phyloP scores from a whole-genome alignment of 2,329 filamentous ascomycete species.

The Tolypocladium sp. region DNA sequence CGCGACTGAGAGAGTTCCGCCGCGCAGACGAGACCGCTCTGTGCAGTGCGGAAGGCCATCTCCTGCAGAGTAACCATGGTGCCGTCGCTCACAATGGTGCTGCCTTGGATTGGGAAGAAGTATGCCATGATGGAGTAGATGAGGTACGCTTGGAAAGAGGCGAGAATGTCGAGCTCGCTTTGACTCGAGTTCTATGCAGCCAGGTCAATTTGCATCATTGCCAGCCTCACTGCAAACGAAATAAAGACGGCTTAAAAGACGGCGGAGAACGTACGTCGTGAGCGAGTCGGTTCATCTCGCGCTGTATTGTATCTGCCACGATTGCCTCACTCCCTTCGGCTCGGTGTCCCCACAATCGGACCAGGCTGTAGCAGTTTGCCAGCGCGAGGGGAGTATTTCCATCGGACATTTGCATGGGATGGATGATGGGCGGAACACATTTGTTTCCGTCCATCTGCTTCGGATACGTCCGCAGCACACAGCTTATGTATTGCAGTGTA shows the following conservation, averaged over 20 bases:
- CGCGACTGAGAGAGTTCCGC: too few species aligned
- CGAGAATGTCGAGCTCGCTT: conserved; percentile 17
- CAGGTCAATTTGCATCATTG: too few species aligned
- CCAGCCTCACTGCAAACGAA: too few species aligned
- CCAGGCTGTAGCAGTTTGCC: not conserved
- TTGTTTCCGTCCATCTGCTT: not conserved
- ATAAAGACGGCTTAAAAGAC: too few species aligned
- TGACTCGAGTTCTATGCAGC: too few species aligned
- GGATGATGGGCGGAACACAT: not conserved
- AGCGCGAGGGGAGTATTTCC: not conserved
- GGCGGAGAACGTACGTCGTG: too few species aligned
- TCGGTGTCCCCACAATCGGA: not conserved
- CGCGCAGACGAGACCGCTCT: conserved; percentile 26
- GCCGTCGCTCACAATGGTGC: conserved; percentile 24
- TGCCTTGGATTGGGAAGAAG: conserved; percentile 22
- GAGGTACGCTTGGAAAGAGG: conserved; percentile 42
- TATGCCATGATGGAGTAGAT: conserved; percentile 41
- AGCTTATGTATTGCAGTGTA: not conserved
- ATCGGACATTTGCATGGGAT: not conserved
- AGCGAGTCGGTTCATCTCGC: not conserved
- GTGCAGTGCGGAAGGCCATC: conserved; percentile 30
- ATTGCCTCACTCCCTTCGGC: not conserved
- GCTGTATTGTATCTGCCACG: not conserved
- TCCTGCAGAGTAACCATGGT: conserved; percentile 41
- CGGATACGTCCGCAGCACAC: not conserved